Evolutionary conservation across 2,329 filamentous ascomycete species (phyloP), one percentile per base, ranked within the genome.

Genomic region (Cladosporium cucumerinum): DNA sequence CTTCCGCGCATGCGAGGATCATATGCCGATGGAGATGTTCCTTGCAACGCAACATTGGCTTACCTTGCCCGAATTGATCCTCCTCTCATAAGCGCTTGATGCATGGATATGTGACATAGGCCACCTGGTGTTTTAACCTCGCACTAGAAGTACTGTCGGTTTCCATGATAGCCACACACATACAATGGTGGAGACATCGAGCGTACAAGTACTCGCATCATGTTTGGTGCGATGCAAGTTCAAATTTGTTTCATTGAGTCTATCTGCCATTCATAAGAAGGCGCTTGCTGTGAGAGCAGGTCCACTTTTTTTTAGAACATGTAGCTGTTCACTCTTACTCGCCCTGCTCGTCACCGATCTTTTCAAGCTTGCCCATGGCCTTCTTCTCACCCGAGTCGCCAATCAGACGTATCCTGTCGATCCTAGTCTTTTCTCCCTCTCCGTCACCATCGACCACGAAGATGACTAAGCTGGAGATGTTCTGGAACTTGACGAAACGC

Each of bases 401-500:
- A 74, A 98, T 88, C 63, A 98, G 82, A 71, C 87, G 84, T 69
- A 95, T 79, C 60, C 91, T 84, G 78, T 95, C 91, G 58, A 99
- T 78, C 64, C 95, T 88, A 65, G 95, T 89, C 82, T 91, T 93
- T 76, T 98, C 93, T 51, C 89, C 86, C 60, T 92, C 89, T 63
- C 94, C 91, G 2, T 93, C 93, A 3, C 79, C 81, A 75, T 96
- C 89, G 62, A 91, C 90, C 36, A 99, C 88, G 77, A 97, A 99
- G 12, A 99, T 72, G 21, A 96, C 89, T 72, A 99, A 75, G 67
- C 89, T 95, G 66, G 87, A 90, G 62, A 97, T 90, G 75, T 93
- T 96, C 80, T 98, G 95, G 82, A 98, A 99, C 81, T 97, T 97
- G 79, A 99, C 95, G 74, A 94, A 97, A 16, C 93, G 90, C 72